A percentile compares a stretch with the other conserved stretches of the same genome.
Evolutionary conservation across 306 rosid species (phyloP).

Genomic region (Senna tora): DNA sequence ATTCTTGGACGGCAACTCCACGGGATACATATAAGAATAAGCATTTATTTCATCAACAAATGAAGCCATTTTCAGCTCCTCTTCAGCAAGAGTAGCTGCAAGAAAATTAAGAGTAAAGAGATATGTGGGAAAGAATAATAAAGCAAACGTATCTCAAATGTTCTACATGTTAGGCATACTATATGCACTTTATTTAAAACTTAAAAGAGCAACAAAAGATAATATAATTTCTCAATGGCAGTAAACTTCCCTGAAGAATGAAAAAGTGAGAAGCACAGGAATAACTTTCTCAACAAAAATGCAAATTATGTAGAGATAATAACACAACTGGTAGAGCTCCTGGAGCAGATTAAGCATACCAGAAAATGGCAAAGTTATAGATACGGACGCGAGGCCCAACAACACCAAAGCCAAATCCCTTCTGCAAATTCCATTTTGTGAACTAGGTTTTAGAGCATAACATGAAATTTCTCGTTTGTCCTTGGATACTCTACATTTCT

Average conservation of each 20-base stretch:
- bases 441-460: background rate
- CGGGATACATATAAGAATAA: constrained; percentile 79
- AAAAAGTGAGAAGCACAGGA: background rate
- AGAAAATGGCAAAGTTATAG: constrained; percentile 1
- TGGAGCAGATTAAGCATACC: constrained; percentile 4
- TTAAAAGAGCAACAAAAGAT: background rate
- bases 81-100: constrained; percentile 76
- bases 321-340: background rate
- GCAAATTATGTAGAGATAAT: background rate
- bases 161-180: too few species aligned
- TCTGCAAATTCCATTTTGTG: background rate
- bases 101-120: constrained; percentile 14
- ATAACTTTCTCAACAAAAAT: constrained; percentile 1
- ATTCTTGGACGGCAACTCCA: constrained; percentile 73
- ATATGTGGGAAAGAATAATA: background rate
- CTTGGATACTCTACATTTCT: background rate
- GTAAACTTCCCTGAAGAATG: background rate
- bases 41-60: constrained; percentile 73
- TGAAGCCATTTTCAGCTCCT: constrained; percentile 66
- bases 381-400: constrained; percentile 9
- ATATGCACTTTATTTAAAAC: background rate
- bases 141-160: constrained; percentile 21
- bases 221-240: background rate
- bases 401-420: constrained; percentile 6
- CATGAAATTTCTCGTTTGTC: background rate